Percentiles rank a stretch among this genome's conserved stretches.
These are phyloP conservation scores for Kodamaea laetipori DNA, from an alignment of 805 yeast genomes.

Conservation along the genomic window DNA sequence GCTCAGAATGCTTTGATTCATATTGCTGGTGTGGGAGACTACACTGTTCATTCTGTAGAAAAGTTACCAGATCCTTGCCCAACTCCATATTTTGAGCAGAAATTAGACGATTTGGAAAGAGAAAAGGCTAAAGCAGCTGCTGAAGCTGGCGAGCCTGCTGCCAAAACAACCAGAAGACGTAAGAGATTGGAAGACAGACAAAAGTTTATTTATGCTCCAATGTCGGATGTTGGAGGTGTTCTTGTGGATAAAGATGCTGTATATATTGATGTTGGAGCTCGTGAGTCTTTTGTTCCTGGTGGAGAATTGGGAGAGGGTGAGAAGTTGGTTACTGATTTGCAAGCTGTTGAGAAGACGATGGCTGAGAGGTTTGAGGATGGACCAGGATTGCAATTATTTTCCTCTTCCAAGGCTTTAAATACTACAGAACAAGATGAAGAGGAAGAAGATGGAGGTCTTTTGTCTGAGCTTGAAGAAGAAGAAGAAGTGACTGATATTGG, in stretches of 20 bases:
- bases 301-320: slow-evolving; percentile 84
- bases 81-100: slow-evolving; percentile 89
- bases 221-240: slow-evolving; percentile 99
- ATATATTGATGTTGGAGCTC: slow-evolving; percentile 76
- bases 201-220: slow-evolving; percentile 95
- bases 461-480: slow-evolving; percentile 33
- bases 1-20: slow-evolving; percentile 73
- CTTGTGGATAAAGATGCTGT: slow-evolving; percentile 97
- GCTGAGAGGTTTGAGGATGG: slow-evolving; percentile 59
- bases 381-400: slow-evolving; percentile 75
- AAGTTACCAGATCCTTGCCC: slow-evolving; percentile 98
- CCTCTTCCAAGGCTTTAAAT: slow-evolving; percentile 54
- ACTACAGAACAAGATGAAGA: slow-evolving; percentile 41
- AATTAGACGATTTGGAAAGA: slow-evolving; percentile 75
- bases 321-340: slow-evolving; percentile 77
- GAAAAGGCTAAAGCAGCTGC: slow-evolving; percentile 70
- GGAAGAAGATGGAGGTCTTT: slow-evolving; percentile 33
- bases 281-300: slow-evolving; percentile 55
- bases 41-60: slow-evolving; percentile 72
- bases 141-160: slow-evolving; percentile 55
- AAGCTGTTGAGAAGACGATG: slow-evolving; percentile 62
- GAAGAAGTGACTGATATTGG: slow-evolving; percentile 52
- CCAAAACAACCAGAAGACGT: slow-evolving; percentile 65
- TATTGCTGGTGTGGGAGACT: slow-evolving; percentile 95
- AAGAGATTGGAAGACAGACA: slow-evolving; percentile 92